These are phyloP conservation scores for Cladochytrium tenue DNA, from an alignment of 371 early-diverging fungal genomes.

Conservation along the genomic window DNA sequence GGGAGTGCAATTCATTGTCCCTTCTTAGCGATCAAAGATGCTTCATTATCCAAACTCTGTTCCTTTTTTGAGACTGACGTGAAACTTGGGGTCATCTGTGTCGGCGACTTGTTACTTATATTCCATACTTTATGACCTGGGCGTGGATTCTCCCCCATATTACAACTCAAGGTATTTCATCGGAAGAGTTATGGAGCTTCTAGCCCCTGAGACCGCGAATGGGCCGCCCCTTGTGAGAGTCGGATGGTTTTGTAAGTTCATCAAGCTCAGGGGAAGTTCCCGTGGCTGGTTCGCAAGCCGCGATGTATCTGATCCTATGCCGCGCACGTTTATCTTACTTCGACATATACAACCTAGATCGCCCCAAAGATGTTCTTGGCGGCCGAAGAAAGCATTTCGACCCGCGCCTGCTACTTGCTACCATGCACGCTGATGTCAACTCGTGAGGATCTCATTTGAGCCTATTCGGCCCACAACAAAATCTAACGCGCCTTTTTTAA, in stretches of 20 bases:
- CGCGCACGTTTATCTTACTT: too few species aligned
- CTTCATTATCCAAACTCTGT: background rate
- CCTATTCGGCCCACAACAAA: too few species aligned
- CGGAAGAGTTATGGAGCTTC: background rate
- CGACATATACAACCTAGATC: slow-evolving; percentile 43
- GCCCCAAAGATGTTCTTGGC: slow-evolving; percentile 70
- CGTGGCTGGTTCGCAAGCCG: too few species aligned
- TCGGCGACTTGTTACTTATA: too few species aligned
- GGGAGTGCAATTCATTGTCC: too few species aligned
- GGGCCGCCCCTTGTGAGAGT: slow-evolving; percentile 51
- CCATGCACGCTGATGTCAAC: slow-evolving; percentile 86
- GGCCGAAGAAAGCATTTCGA: slow-evolving; percentile 68
- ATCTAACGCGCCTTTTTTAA: background rate
- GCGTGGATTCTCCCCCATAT: background rate
- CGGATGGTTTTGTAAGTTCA: slow-evolving; percentile 69
- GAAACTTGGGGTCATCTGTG: too few species aligned
- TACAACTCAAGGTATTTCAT: background rate
- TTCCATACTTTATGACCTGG: too few species aligned
- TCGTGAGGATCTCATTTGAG: slow-evolving; percentile 42
- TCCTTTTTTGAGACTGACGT: too few species aligned
- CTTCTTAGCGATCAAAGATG: too few species aligned
- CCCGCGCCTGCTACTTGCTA: slow-evolving; percentile 75
- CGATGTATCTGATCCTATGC: too few species aligned
- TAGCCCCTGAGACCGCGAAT: background rate
- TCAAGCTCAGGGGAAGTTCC: too few species aligned